Evolutionary conservation across 352 stramenopile genomes (phyloP).

Genomic region (Aphanomyces cochlioides): DNA sequence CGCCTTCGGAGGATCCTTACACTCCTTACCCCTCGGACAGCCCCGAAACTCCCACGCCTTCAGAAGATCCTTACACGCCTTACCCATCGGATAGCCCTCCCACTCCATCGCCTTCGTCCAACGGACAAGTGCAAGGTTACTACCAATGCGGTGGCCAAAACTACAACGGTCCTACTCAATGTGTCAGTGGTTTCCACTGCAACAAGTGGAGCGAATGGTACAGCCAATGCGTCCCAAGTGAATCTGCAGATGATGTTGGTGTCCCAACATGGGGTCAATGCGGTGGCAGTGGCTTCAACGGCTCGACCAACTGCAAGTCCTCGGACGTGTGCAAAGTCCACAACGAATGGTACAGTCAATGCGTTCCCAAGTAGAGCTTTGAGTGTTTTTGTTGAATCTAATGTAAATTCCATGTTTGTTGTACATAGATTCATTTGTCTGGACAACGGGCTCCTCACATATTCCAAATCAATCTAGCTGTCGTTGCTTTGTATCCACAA

Average conservation of each 20-base stretch:
- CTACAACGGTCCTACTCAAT: conserved; percentile 19
- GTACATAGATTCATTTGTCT: no score
- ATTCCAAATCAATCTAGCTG: no score
- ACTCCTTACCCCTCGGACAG: no score
- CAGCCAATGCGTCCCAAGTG: conserved; percentile 12
- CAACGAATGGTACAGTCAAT: conserved; percentile 25
- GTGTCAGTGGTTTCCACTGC: conserved; percentile 10
- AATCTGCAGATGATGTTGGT: not conserved
- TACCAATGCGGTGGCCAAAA: conserved; percentile 25
- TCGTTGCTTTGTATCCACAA: no score
- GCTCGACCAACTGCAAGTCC: conserved; percentile 21
- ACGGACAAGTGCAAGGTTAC: not conserved
- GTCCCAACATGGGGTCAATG: conserved; percentile 23
- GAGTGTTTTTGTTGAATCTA: no score
- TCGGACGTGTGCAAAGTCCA: conserved; percentile 13
- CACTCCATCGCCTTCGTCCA: no score
- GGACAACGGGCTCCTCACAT: no score
- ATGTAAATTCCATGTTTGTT: no score
- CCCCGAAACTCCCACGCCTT: no score
- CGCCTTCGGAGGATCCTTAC: no score
- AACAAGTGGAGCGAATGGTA: conserved; percentile 21
- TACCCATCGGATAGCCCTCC: no score
- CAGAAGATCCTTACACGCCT: no score
- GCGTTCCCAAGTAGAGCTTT: conserved; percentile 2
- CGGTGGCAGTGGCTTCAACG: conserved; percentile 24